Base-by-base conservation (phyloP, 495 filamentous ascomycete species). In the Cairneyella variabilis region DNA sequence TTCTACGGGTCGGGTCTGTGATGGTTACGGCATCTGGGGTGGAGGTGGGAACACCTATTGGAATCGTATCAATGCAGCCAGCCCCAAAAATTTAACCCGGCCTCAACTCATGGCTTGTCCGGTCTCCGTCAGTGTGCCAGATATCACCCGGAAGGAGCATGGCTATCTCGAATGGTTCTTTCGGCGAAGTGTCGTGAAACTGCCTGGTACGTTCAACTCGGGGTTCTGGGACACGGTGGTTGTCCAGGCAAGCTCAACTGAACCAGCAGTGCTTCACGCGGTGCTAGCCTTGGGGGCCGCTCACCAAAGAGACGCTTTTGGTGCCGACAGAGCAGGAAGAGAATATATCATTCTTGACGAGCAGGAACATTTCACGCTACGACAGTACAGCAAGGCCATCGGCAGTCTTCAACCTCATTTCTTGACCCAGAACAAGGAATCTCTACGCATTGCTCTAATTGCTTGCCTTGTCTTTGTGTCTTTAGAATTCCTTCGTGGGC, bases 401-500 rank as follows among this genome's bases (percentile, higher is more conserved):
- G 37, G 44, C 3, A 39, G 64, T 52, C 69, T 79, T n/a, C 66
- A 67, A n/a, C 51, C 49, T 3, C 53, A 62, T 51, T 54, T 57
- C 30, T 28, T 34, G 17, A 38, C 23, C 21, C 36, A 50, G 5
- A 44, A 53, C 26, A 39, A 14, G 1, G 10, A 28, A n/a, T 57
- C 41, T 18, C 25, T 39, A 23, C 41, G 42, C 12, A 53, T 76
- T 18, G 69, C 72, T 18, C 70, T 85, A 14, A 66, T 78, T 22
- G 66, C 76, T 4, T 85, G 82, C 54, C 53, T 80, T 10, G 45
- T 83, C 0, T 83, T 84, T 57, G 66, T 73, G 41, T 74, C 69
- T 42, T 69, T 79, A 27, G 82, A 85, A 52, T 72, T 73, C 27
- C 60, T 83, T 2, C 71, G 71, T 18, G 77, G 79, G 3, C 62